Conservation (phyloP, 495 filamentous ascomycete species). For the Penicillium parvum region DNA sequence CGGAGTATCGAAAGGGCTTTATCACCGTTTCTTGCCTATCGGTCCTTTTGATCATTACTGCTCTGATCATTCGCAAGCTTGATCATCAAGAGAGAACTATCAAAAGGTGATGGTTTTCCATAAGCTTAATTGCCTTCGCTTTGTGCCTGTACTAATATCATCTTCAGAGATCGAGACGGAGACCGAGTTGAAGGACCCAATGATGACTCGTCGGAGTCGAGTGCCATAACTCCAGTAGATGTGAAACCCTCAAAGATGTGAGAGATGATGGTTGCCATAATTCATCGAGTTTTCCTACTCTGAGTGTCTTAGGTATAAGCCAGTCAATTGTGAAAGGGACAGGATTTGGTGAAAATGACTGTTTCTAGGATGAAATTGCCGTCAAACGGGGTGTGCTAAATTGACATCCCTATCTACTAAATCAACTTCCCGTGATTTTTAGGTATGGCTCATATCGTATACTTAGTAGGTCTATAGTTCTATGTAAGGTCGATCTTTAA, state of each 20-base stretch:
- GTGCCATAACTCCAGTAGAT: constrained; percentile 1
- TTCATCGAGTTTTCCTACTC: no score
- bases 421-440: no score
- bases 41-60: constrained; percentile 25
- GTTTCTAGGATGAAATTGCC: no score
- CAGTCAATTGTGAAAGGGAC: no score
- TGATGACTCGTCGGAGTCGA: constrained; percentile 2
- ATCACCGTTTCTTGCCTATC: constrained; percentile 38
- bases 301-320: no score
- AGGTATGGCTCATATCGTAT: no score
- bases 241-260: constrained; percentile 5
- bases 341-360: no score
- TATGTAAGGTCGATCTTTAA: no score
- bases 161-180: not conserved
- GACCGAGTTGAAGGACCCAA: not conserved
- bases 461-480: no score
- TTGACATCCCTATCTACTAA: no score
- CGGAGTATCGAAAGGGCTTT: constrained; percentile 45
- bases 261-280: no score
- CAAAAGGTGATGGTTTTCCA: constrained; percentile 18
- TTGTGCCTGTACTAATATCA: not conserved
- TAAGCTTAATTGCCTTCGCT: not conserved
- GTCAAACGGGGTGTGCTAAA: no score
- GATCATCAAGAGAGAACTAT: constrained; percentile 35
- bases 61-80: constrained; percentile 26